Evolutionary conservation across 306 rosid genomes (phyloP).

Genomic region (Oxytropis ochrocephala): DNA sequence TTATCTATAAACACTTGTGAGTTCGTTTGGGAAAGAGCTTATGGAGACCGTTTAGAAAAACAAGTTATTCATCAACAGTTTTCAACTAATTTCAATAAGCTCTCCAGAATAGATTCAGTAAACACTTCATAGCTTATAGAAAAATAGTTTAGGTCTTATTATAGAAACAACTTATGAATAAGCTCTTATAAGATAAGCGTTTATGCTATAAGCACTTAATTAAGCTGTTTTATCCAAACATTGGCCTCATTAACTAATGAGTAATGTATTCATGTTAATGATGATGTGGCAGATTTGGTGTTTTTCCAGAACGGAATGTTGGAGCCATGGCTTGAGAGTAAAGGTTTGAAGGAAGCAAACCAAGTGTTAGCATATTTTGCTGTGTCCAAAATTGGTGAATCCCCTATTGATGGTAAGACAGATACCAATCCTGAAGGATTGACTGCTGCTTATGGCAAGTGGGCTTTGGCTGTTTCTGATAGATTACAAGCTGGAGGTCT

Average conservation of each 20-base stretch:
- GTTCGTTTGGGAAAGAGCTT: too few relatives aligned
- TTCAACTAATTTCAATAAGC: too few relatives aligned
- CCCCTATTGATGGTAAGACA: constrained; percentile 80
- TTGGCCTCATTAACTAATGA: too few relatives aligned
- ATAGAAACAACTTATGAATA: too few relatives aligned
- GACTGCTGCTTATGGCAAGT: constrained; percentile 86
- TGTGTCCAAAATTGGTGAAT: constrained; percentile 80
- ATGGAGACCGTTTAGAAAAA: too few relatives aligned
- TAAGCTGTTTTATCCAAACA: neutral
- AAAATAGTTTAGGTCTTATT: too few relatives aligned
- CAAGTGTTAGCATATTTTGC: constrained; percentile 96
- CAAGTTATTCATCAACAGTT: too few relatives aligned
- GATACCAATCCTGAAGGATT: constrained; percentile 95
- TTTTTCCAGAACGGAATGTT: constrained; percentile 99
- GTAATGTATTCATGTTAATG: too few relatives aligned
- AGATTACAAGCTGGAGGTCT: constrained; percentile 75
- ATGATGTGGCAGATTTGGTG: constrained; percentile 75
- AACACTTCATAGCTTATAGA: too few relatives aligned
- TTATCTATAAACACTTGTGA: too few relatives aligned
- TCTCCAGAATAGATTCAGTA: too few relatives aligned
- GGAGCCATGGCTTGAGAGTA: constrained; percentile 85
- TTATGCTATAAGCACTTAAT: neutral
- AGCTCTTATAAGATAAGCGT: neutral
- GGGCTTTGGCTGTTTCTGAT: constrained; percentile 71
- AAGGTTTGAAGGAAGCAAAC: constrained; percentile 58